These are phyloP conservation scores for Taphrina deformans DNA, from an alignment of 1,139 yeast genomes.

Conservation along the genomic window DNA sequence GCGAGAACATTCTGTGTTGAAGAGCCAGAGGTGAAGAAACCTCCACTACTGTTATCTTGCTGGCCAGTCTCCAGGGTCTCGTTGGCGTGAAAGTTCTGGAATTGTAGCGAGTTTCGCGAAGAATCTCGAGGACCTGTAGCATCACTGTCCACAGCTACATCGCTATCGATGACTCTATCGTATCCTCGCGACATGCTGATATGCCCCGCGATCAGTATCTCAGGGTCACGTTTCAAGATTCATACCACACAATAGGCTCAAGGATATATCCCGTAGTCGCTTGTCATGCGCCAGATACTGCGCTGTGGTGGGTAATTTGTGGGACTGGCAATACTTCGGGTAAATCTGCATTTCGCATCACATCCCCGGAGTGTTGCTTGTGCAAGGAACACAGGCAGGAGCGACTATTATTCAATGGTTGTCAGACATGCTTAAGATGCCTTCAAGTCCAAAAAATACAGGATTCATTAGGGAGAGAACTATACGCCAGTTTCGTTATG, in stretches of 20 bases:
- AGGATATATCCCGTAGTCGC: too few relatives aligned
- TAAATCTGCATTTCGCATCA: neutral
- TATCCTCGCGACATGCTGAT: conserved; percentile 31
- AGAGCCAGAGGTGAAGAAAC: neutral
- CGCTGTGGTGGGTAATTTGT: neutral
- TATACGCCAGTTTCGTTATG: neutral
- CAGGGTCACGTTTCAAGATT: too few relatives aligned
- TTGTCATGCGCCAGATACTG: too few relatives aligned
- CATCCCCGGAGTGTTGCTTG: too few relatives aligned
- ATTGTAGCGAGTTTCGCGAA: conserved; percentile 19
- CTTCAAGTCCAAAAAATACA: neutral
- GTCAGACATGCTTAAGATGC: neutral
- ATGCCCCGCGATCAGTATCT: too few relatives aligned
- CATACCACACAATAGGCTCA: too few relatives aligned
- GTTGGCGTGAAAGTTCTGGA: conserved; percentile 28
- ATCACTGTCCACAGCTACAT: conserved; percentile 9
- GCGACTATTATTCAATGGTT: neutral
- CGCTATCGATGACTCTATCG: conserved; percentile 22
- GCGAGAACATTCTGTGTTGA: conserved; percentile 32
- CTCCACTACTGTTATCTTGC: neutral
- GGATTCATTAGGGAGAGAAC: neutral
- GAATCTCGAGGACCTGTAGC: neutral
- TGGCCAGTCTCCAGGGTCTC: conserved; percentile 23
- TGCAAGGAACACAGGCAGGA: neutral
- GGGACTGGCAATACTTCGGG: neutral